phyloP scores from a whole-genome alignment of 306 rosid genomes.

The Luffa acutangula region DNA sequence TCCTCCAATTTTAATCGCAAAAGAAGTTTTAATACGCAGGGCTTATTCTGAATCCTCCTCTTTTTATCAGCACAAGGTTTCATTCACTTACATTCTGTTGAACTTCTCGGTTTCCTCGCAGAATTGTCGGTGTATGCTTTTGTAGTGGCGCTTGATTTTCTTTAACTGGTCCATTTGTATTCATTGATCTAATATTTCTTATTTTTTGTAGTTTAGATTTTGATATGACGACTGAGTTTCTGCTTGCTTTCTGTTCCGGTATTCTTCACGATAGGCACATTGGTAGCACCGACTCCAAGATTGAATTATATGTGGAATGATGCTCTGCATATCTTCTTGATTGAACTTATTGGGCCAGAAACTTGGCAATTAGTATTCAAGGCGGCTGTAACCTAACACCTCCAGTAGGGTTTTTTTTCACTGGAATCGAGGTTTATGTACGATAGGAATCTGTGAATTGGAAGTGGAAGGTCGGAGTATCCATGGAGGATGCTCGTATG shows the following conservation, averaged over 20 bases:
- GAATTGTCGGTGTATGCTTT: too few species aligned
- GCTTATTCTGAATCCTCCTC: not conserved
- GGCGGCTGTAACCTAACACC: not conserved
- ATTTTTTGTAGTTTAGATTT: too few species aligned
- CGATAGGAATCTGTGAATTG: not conserved
- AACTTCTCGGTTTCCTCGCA: not conserved
- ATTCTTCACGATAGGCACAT: conserved; percentile 16
- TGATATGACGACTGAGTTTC: not conserved
- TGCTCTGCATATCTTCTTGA: not conserved
- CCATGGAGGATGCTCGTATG: conserved; percentile 27
- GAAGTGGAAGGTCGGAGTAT: not conserved
- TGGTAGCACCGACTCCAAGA: conserved; percentile 32
- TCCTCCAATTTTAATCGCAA: not conserved
- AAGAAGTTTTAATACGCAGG: conserved; percentile 33
- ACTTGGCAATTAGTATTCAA: not conserved
- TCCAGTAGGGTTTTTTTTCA: not conserved
- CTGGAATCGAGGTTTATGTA: not conserved
- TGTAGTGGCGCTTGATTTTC: too few species aligned
- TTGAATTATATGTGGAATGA: not conserved
- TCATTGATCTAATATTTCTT: too few species aligned
- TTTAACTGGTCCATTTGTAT: too few species aligned
- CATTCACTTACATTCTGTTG: not conserved
- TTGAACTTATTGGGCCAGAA: not conserved
- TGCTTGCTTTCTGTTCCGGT: conserved; percentile 25
- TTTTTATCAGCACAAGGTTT: conserved; percentile 32